Evolutionary conservation across 441 rosid genomes (phyloP).

Genomic region (Macaranga tanarius): DNA sequence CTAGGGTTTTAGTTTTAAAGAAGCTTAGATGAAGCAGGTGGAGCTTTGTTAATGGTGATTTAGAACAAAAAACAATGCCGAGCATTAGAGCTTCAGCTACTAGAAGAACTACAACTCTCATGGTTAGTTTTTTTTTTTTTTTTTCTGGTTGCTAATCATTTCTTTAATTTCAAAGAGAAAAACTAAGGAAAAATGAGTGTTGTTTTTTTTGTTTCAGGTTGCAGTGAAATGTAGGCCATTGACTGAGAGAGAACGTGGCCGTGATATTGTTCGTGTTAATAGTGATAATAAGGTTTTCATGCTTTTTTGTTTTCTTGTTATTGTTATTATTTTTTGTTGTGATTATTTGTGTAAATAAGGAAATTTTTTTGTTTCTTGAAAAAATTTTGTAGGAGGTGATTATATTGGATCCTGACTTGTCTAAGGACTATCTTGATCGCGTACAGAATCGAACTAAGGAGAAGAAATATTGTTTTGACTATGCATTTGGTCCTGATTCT

Average conservation of each 20-base stretch:
- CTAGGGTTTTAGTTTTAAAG: not conserved
- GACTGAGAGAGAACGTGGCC: constrained; percentile 58
- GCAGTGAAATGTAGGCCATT: constrained; percentile 86
- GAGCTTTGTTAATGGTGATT: constrained; percentile 6
- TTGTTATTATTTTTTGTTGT: not conserved
- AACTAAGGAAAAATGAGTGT: too few species aligned
- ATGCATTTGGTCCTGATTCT: constrained; percentile 68
- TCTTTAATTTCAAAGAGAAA: not conserved
- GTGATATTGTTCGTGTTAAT: constrained; percentile 71
- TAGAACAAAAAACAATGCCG: constrained; percentile 48
- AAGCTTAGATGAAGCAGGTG: too few species aligned
- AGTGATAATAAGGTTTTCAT: constrained; percentile 48
- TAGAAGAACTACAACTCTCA: constrained; percentile 71
- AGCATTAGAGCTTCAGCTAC: constrained; percentile 69
- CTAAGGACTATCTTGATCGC: constrained; percentile 79
- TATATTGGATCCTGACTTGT: constrained; percentile 76
- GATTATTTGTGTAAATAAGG: too few species aligned
- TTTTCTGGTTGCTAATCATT: not conserved
- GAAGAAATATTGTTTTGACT: constrained; percentile 75
- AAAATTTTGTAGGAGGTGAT: constrained; percentile 55
- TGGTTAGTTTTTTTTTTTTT: constrained; percentile 41
- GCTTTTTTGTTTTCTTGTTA: not conserved
- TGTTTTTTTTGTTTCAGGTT: constrained; percentile 42
- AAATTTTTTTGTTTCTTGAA: too few species aligned
- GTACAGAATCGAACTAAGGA: constrained; percentile 79